A percentile compares a stretch with the other conserved stretches of the same genome.
Evolutionary conservation across 179 eudicot genomes (phyloP).

Genomic region (Silene coronaria): DNA sequence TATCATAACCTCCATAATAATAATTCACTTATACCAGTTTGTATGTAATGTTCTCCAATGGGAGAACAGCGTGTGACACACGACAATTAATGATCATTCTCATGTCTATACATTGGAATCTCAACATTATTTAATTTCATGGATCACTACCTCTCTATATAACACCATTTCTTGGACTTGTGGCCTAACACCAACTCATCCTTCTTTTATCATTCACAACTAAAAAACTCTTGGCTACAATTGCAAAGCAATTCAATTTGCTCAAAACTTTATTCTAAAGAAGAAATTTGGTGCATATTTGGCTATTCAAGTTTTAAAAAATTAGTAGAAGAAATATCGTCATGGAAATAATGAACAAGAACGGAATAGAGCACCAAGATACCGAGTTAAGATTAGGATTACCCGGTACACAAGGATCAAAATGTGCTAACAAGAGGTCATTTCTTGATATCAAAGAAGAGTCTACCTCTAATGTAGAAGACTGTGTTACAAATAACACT

Average conservation of each 20-base stretch:
- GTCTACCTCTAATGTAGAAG: conserved; percentile 12
- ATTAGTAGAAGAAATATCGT: neutral
- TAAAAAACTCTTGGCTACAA: neutral
- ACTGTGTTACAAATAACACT: neutral
- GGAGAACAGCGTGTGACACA: conserved; percentile 5
- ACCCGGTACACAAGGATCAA: conserved; percentile 25
- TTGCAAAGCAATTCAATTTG: neutral
- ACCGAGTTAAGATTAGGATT: conserved; percentile 36
- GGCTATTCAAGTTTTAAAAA: too few relatives aligned
- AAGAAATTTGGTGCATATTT: neutral
- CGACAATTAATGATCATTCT: conserved; percentile 10
- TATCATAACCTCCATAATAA: neutral
- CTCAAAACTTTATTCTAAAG: neutral
- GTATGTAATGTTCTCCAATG: neutral
- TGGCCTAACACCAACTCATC: conserved; percentile 2
- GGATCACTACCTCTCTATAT: conserved; percentile 7
- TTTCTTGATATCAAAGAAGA: conserved; percentile 18
- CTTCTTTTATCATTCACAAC: neutral
- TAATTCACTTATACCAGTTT: neutral
- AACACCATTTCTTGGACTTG: neutral
- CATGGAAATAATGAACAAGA: conserved; percentile 20
- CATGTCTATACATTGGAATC: neutral
- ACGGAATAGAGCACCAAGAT: conserved; percentile 22
- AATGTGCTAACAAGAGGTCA: conserved; percentile 13
- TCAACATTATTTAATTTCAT: conserved; percentile 7